A percentile compares a stretch with the other conserved stretches of the same genome.
Conservation (phyloP, 2,329 filamentous ascomycete species). For the Neofusicoccum ribis region DNA sequence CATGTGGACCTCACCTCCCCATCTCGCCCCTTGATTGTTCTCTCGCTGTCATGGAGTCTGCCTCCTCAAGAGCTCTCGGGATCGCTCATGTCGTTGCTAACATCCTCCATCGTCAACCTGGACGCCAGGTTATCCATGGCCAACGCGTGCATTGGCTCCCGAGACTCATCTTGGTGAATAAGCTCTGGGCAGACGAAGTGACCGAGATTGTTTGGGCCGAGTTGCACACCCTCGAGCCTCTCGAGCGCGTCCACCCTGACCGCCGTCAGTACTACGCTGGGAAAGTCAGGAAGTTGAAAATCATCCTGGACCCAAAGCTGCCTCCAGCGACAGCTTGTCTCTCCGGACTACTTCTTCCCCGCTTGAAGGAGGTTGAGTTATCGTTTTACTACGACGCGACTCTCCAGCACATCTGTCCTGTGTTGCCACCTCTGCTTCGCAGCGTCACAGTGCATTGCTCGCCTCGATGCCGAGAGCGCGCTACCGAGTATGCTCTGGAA, state of each 20-base stretch:
- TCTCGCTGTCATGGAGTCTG: conserved; percentile 6
- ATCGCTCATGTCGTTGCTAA: conserved; percentile 10
- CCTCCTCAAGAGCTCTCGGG: conserved; percentile 8
- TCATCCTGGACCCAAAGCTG: not conserved
- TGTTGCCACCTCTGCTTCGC: not conserved
- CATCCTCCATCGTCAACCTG: not conserved
- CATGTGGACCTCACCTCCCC: not conserved
- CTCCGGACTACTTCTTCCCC: not conserved
- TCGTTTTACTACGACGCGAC: conserved; percentile 1
- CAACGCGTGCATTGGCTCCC: not conserved
- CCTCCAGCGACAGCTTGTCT: not conserved
- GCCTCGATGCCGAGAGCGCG: not conserved
- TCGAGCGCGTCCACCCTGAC: not conserved
- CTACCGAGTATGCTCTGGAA: not conserved
- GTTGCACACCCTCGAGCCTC: not conserved
- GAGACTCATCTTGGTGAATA: not conserved
- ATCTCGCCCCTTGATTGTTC: not conserved
- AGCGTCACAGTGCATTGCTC: not conserved
- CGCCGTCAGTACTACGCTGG: conserved; percentile 6
- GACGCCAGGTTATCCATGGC: not conserved
- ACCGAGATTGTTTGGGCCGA: not conserved
- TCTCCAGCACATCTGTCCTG: not conserved
- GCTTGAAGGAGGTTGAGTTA: conserved; percentile 1
- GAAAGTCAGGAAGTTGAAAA: not conserved
- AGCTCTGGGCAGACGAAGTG: conserved; percentile 12